phyloP scores from a whole-genome alignment of 768 basidiomycete genomes.

The Lenzites betulinus region DNA sequence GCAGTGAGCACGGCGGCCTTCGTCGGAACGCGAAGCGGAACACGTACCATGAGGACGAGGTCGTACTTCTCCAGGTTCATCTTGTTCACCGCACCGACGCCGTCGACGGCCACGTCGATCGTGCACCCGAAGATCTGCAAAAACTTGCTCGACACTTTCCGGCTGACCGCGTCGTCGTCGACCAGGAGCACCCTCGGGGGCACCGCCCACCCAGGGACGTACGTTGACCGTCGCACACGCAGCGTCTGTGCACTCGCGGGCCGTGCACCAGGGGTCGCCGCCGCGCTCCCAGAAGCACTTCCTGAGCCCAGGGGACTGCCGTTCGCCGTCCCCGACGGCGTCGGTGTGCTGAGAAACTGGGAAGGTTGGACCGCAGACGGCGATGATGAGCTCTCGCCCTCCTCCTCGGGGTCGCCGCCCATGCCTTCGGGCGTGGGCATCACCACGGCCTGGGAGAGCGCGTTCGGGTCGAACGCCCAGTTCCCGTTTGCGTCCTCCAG shows the following conservation, averaged over 20 bases:
- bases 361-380: conserved; percentile 7
- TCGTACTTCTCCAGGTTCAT: conserved; percentile 98
- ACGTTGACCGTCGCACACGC: conserved; percentile 73
- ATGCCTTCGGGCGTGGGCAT: conserved; percentile 34
- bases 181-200: conserved; percentile 91
- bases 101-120: conserved; percentile 93
- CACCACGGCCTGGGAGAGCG: conserved; percentile 32
- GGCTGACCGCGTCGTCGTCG: conserved; percentile 92
- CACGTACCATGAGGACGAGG: conserved; percentile 86
- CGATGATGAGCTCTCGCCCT: conserved; percentile 26
- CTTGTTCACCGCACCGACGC: conserved; percentile 88
- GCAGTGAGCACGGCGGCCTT: background rate
- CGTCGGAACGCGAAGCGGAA: background rate
- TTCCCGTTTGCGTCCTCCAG: conserved; percentile 55
- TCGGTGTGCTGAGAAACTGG: conserved; percentile 23
- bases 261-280: conserved; percentile 3
- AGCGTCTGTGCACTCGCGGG: conserved; percentile 46
- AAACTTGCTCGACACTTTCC: conserved; percentile 89
- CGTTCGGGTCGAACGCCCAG: conserved; percentile 57
- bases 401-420: conserved; percentile 33
- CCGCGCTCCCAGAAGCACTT: background rate
- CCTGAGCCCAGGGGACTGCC: conserved; percentile 22
- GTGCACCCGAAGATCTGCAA: conserved; percentile 94
- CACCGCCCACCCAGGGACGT: conserved; percentile 89
- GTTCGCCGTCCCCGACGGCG: conserved; percentile 19